Evolutionary conservation across 805 yeast species (phyloP).

Genomic region (Starmerella davenportii): DNA sequence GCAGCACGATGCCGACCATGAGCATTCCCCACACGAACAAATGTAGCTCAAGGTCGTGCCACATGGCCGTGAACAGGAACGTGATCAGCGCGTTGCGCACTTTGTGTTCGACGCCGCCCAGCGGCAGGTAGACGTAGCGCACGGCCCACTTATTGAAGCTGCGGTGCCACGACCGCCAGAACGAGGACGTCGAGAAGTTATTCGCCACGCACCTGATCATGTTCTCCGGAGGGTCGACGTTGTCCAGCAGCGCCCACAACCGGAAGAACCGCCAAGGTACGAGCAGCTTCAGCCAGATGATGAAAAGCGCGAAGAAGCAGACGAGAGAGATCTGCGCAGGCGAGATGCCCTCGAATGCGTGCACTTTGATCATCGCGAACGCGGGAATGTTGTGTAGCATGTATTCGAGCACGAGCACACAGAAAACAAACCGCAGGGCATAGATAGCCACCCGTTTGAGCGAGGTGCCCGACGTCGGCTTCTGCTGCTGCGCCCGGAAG

Average conservation of each 20-base stretch:
- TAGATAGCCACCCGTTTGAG: slow-evolving; percentile 37
- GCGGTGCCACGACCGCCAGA: slow-evolving; percentile 99
- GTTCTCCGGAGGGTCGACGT: slow-evolving; percentile 91
- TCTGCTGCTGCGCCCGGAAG: slow-evolving; percentile 46
- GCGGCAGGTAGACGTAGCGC: slow-evolving; percentile 74
- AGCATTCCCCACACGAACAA: slow-evolving; percentile 92
- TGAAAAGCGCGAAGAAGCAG: slow-evolving; percentile 72
- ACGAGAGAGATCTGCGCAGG: slow-evolving; percentile 92
- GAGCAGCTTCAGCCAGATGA: slow-evolving; percentile 80
- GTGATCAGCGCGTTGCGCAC: slow-evolving; percentile 65
- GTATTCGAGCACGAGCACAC: slow-evolving; percentile 77
- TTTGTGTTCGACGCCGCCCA: slow-evolving; percentile 66
- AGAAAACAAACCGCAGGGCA: slow-evolving; percentile 48
- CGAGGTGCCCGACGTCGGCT: slow-evolving; percentile 43
- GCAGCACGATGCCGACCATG: slow-evolving; percentile 67
- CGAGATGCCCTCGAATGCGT: slow-evolving; percentile 76
- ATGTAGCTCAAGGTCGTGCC: slow-evolving; percentile 92
- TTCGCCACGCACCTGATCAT: slow-evolving; percentile 93
- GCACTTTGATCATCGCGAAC: slow-evolving; percentile 75
- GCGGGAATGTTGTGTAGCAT: slow-evolving; percentile 77
- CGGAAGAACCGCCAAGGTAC: slow-evolving; percentile 95
- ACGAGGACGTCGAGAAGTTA: slow-evolving; percentile 81
- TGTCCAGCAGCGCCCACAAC: slow-evolving; percentile 82
- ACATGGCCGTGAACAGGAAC: slow-evolving; percentile 85
- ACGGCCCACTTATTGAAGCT: slow-evolving; percentile 80